A percentile compares a stretch with the other conserved stretches of the same genome.
These are phyloP conservation scores for Inonotus hispidus DNA, from an alignment of 1,284 basidiomycete genomes.

Conservation along the genomic window DNA sequence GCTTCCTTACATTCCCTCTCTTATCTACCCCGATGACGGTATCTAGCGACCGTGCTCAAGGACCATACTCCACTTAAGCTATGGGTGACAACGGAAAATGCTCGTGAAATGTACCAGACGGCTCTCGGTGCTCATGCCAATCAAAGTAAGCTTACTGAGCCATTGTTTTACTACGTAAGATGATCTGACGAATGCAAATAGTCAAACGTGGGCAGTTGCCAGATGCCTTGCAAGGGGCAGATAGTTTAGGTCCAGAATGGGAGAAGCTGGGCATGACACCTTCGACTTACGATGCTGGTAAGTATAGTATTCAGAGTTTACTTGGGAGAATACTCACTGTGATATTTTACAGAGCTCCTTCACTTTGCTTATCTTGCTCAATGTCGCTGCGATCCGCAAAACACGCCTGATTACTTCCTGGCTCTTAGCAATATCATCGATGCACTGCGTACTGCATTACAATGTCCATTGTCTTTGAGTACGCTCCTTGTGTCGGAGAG, in stretches of 20 bases:
- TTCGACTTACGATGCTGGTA: constrained; percentile 59
- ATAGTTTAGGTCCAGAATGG: constrained; percentile 39
- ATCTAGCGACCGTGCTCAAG: constrained; percentile 35
- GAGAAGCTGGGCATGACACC: constrained; percentile 55
- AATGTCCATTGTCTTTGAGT: constrained; percentile 42
- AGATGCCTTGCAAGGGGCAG: constrained; percentile 40
- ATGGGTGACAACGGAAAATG: constrained; percentile 52
- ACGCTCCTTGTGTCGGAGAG: constrained; percentile 53
- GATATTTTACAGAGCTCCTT: constrained; percentile 47
- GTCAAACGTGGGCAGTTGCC: constrained; percentile 37
- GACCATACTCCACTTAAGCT: constrained; percentile 30
- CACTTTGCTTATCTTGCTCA: constrained; percentile 73
- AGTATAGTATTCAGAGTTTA: constrained; percentile 17
- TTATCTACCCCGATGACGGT: background rate
- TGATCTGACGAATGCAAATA: background rate
- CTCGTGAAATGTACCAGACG: constrained; percentile 61
- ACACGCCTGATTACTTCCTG: constrained; percentile 58
- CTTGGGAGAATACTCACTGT: background rate
- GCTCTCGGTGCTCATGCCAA: constrained; percentile 70
- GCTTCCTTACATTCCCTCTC: background rate
- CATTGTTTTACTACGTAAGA: background rate
- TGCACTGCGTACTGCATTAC: constrained; percentile 38
- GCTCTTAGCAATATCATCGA: constrained; percentile 47
- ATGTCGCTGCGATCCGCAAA: constrained; percentile 66
- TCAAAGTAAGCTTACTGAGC: constrained; percentile 47